These are phyloP conservation scores for Ophiostoma novo-ulmi DNA, from an alignment of 2,329 filamentous ascomycete species.

Conservation along the genomic window DNA sequence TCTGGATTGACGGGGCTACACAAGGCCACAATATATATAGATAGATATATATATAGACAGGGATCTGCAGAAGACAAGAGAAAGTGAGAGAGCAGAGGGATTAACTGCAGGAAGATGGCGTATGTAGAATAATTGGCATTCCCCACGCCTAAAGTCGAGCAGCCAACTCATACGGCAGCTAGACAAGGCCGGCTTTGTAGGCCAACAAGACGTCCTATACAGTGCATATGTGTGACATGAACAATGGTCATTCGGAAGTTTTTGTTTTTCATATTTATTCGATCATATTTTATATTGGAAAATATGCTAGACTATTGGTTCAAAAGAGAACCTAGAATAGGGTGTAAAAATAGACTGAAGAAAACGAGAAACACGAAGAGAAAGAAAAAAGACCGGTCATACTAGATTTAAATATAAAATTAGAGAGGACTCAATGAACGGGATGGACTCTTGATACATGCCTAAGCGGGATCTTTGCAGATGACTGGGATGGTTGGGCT, in stretches of 20 bases:
- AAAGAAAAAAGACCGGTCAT: not conserved
- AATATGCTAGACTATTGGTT: not conserved
- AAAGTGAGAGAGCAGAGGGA: not conserved
- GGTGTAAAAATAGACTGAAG: not conserved
- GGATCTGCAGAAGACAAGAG: not conserved
- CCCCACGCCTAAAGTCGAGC: not conserved
- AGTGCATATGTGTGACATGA: not conserved
- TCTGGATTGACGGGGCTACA: not conserved
- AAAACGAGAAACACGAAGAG: not conserved
- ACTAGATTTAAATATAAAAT: not conserved
- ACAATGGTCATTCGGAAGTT: not conserved
- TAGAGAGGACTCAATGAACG: not conserved
- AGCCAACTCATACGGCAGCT: not conserved
- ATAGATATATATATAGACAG: not conserved
- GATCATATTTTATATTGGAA: not conserved
- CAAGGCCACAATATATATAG: not conserved
- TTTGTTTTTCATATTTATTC: not conserved
- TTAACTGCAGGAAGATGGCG: not conserved
- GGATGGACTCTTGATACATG: not conserved
- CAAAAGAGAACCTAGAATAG: not conserved
- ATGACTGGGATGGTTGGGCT: not conserved
- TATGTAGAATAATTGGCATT: not conserved
- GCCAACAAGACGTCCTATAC: not conserved
- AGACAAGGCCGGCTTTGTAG: not conserved
- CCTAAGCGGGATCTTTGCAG: not conserved